Base-by-base conservation (phyloP, 495 filamentous ascomycete species). In the Trichoderma parareesei region DNA sequence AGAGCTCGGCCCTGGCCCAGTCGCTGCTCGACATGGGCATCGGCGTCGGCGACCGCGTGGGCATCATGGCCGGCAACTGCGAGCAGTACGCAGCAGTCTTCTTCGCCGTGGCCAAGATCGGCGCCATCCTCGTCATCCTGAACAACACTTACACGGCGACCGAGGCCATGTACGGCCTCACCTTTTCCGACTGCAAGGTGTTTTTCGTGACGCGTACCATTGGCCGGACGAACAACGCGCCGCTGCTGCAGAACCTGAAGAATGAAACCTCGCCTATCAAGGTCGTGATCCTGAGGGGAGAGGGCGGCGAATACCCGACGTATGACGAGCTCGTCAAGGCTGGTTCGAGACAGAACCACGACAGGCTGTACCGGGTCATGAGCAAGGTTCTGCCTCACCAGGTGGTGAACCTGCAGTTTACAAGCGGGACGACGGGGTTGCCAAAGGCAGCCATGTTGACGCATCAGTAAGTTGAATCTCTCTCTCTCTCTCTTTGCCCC, bases 371-470 rank as follows among this genome's bases (percentile, higher is more conserved):
- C 59, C 67, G 68, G 5, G 69, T 71, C 55, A 71, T 80, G 62
- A 67, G 73, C 38, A 78, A 79, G 63, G 76, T 88, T 27, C 78
- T 81, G 37, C 81, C 85, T 4, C 79, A 83, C 63, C 81, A 88
- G 65, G 85, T 89, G 7, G 87, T 83, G 71, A 89, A 88, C 67
- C 76, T 90, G 37, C 87, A 89, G 67, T 90, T 88, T 74, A 89
- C 87, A 46, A 87, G 84, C 70, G 87, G 87, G 35, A 88, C 87
- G 16, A 90, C 87, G 0, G 87, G 87, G 3, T 82, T 83, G 37
- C 88, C 88, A 46, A 90, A 90, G 67, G 87, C 87, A 4, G 86
- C 87, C n/a, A 90, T 89, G 86, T 76, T 90, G 64, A 89, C 87
- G 1, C 88, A 90, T 67, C 78, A 85, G 84, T 86, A 77, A 14